Evolutionary conservation across 2,329 filamentous ascomycete species (phyloP).

Genomic region (Fusarium redolens): DNA sequence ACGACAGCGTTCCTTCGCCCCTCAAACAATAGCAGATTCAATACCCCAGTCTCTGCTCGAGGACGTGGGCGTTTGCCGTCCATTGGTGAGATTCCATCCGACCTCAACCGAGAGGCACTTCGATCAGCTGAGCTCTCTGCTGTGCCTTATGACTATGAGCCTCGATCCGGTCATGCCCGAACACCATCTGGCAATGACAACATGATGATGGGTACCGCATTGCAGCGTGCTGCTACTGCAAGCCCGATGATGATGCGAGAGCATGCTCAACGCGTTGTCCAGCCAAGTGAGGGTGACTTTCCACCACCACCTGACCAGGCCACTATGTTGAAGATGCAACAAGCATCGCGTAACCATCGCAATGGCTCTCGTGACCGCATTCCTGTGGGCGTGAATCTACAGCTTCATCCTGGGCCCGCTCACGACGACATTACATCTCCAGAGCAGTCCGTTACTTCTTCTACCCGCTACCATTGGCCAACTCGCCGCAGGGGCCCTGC

Average conservation of each 20-base stretch:
- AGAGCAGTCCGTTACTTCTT: constrained; percentile 65
- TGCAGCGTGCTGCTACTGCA: constrained; percentile 74
- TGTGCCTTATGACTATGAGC: constrained; percentile 40
- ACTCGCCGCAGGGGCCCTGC: constrained; percentile 64
- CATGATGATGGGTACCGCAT: constrained; percentile 56
- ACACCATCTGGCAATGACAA: constrained; percentile 58
- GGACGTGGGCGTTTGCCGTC: constrained; percentile 76
- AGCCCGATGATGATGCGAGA: constrained; percentile 73
- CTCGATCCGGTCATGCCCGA: constrained; percentile 49
- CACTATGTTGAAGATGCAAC: constrained; percentile 70
- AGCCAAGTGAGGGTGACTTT: constrained; percentile 50
- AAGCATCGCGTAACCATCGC: constrained; percentile 67
- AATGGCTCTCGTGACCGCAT: constrained; percentile 84
- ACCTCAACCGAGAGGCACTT: constrained; percentile 48
- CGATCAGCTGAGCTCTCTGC: constrained; percentile 41
- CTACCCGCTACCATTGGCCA: constrained; percentile 67
- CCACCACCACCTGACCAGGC: constrained; percentile 73
- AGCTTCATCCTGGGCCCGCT: constrained; percentile 68
- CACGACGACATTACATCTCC: constrained; percentile 67
- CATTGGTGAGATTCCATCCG: constrained; percentile 70
- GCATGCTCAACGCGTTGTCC: constrained; percentile 52
- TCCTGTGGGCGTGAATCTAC: constrained; percentile 74
- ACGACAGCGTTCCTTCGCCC: constrained; percentile 76
- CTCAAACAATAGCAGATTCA: constrained; percentile 74
- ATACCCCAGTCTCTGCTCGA: constrained; percentile 74